These are phyloP conservation scores for Coniochaeta hoffmannii DNA, from an alignment of 2,329 filamentous ascomycete genomes.

Conservation along the genomic window DNA sequence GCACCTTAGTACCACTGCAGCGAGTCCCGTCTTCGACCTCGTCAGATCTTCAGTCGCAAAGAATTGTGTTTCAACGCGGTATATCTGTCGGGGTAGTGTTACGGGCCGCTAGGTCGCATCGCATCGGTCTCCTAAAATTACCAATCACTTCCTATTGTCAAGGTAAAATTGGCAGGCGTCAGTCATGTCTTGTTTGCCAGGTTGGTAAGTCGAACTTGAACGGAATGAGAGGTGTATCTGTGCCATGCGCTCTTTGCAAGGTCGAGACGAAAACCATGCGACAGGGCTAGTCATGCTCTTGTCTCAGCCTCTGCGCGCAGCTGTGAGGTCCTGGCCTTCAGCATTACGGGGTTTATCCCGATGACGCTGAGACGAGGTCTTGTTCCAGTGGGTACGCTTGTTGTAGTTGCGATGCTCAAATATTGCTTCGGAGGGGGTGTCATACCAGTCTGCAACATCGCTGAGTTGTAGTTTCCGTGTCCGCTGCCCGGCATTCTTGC, in stretches of 20 bases:
- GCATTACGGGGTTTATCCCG: too few species aligned
- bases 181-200: neutral
- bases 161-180: neutral
- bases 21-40: neutral
- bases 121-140: neutral
- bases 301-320: slow-evolving; percentile 8
- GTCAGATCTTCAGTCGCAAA: neutral
- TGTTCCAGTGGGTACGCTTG: neutral
- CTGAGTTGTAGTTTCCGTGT: slow-evolving; percentile 87
- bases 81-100: neutral
- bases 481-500: slow-evolving; percentile 66
- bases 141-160: neutral
- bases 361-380: neutral
- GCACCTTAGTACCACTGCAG: neutral
- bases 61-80: neutral
- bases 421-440: neutral
- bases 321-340: neutral
- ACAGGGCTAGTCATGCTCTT: slow-evolving; percentile 13
- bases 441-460: slow-evolving; percentile 88
- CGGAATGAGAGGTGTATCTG: neutral
- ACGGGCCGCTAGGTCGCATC: neutral
- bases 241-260: neutral
- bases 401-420: neutral
- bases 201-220: neutral
- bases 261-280: neutral